Conservation (phyloP, 176 grass and related monocot species). For the Poa annua region DNA sequence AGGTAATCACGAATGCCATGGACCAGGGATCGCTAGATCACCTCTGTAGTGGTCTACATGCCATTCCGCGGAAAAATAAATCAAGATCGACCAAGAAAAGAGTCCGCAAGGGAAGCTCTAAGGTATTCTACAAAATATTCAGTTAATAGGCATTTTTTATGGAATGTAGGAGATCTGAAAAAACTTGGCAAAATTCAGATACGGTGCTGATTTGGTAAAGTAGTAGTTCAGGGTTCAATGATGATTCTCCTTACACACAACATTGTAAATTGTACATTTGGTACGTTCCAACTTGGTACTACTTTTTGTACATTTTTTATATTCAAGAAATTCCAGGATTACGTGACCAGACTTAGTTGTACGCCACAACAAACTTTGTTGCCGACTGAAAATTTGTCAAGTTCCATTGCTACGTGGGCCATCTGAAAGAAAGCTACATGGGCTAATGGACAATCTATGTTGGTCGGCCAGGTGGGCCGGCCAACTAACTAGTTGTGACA, state of each 20-base stretch:
- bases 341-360: too few species aligned
- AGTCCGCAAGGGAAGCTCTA: neutral
- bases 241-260: neutral
- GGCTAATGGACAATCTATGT: too few species aligned
- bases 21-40: neutral
- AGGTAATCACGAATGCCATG: neutral
- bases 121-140: slow-evolving; percentile 16
- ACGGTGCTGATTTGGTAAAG: neutral
- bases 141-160: neutral
- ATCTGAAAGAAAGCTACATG: too few species aligned
- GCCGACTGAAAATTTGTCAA: too few species aligned
- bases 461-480: too few species aligned
- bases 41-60: neutral
- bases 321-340: too few species aligned
- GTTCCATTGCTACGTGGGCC: too few species aligned
- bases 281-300: neutral
- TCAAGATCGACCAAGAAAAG: slow-evolving; percentile 10
- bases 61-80: neutral
- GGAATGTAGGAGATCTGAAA: neutral
- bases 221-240: neutral
- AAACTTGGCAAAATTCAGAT: neutral
- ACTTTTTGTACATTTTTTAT: too few species aligned
- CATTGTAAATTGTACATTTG: too few species aligned
- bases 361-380: too few species aligned
- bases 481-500: too few species aligned